Evolutionary conservation across 108 stramenopile species (phyloP).

Genomic region (Fragilaria radians): DNA sequence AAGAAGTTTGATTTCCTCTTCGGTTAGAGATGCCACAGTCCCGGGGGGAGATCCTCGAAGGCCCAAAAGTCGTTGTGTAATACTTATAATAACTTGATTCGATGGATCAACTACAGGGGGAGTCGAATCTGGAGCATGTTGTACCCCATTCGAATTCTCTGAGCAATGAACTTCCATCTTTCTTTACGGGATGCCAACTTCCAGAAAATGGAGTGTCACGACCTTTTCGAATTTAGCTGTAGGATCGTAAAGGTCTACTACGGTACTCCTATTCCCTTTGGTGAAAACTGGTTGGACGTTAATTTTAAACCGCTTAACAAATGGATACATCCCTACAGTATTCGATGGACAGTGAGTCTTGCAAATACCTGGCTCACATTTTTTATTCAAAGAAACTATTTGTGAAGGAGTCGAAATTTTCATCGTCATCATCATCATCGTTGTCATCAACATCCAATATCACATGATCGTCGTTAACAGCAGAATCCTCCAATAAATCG

Average conservation of each 20-base stretch:
- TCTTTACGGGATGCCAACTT: too few relatives aligned
- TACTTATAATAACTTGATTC: conserved; percentile 46
- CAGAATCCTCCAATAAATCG: conserved; percentile 12
- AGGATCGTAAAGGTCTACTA: too few relatives aligned
- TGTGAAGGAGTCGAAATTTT: too few relatives aligned
- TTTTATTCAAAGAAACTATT: too few relatives aligned
- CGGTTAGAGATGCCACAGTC: conserved; percentile 60
- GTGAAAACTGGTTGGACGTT: too few relatives aligned
- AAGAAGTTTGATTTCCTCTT: conserved; percentile 75
- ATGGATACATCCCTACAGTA: too few relatives aligned
- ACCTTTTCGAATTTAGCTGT: too few relatives aligned
- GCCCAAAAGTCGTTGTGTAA: conserved; percentile 62
- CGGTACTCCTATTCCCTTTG: too few relatives aligned
- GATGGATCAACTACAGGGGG: conserved; percentile 20
- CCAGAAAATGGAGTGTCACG: too few relatives aligned
- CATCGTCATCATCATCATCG: conserved; percentile 35
- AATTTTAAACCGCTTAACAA: too few relatives aligned
- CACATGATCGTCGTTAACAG: background rate
- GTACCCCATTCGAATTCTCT: background rate
- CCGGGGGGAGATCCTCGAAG: conserved; percentile 74
- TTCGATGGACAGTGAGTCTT: too few relatives aligned
- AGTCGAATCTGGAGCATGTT: conserved; percentile 42
- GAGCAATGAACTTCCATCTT: background rate
- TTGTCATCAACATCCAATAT: conserved; percentile 12
- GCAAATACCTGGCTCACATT: too few relatives aligned